phyloP scores from a whole-genome alignment of 495 filamentous ascomycete species.

The Xylaria acuta region DNA sequence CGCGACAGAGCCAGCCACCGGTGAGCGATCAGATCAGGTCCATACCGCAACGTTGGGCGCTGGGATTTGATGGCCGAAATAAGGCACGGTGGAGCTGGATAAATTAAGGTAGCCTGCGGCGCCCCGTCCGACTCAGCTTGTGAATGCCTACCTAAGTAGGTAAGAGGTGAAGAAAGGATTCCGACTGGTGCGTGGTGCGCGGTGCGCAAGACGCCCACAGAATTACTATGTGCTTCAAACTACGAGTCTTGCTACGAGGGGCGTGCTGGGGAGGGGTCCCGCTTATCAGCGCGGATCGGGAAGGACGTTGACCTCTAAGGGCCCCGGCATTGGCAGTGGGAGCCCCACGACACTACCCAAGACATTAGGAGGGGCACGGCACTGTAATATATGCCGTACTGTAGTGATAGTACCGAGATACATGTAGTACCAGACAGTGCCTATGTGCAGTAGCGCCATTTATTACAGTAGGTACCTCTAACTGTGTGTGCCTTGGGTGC shows the following conservation, averaged over 20 bases:
- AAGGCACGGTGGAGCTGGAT: constrained; percentile 13
- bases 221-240: constrained; percentile 1
- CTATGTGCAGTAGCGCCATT: too few relatives aligned
- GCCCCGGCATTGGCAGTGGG: not conserved
- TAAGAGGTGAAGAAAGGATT: constrained; percentile 2
- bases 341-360: not conserved
- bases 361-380: not conserved
- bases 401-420: too few relatives aligned
- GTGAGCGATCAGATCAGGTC: constrained; percentile 22
- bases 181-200: constrained; percentile 9
- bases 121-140: not conserved
- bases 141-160: constrained; percentile 1
- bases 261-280: not conserved
- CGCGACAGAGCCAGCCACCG: constrained; percentile 10
- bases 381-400: not conserved
- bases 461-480: too few relatives aligned
- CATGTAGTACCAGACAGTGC: too few relatives aligned
- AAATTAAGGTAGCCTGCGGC: constrained; percentile 18
- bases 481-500: too few relatives aligned
- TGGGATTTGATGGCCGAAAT: constrained; percentile 17
- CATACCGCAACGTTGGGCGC: constrained; percentile 9
- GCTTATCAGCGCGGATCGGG: constrained; percentile 11
- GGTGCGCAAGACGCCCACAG: not conserved
- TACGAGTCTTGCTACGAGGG: not conserved
- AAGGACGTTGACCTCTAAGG: constrained; percentile 16